Percentiles rank a stretch among this genome's conserved stretches.
These are phyloP conservation scores for Dendrocalamus sinicus DNA, from an alignment of 176 grass and related monocot genomes.

Conservation along the genomic window DNA sequence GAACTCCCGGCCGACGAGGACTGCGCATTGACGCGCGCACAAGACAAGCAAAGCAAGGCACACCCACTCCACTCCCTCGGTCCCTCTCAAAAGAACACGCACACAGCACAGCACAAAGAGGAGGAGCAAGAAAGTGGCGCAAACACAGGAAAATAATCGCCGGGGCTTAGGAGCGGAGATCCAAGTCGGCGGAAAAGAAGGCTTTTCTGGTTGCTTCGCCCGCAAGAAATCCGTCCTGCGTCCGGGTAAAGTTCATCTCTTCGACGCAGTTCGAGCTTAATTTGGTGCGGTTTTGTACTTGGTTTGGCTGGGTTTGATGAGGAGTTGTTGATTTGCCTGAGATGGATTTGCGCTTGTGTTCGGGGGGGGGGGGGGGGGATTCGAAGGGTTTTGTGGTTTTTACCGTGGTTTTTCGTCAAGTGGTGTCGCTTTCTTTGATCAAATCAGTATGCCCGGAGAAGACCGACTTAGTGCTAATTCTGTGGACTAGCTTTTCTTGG, in stretches of 20 bases:
- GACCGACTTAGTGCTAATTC: background rate
- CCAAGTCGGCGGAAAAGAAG: constrained; percentile 10
- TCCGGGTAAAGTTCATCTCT: constrained; percentile 32
- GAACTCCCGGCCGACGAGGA: background rate
- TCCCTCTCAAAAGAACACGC: constrained; percentile 19
- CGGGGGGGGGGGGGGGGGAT: background rate
- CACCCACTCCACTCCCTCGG: constrained; percentile 25
- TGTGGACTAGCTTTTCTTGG: background rate
- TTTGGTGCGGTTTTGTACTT: background rate
- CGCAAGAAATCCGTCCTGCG: background rate
- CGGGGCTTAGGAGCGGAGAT: background rate
- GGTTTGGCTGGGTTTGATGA: background rate
- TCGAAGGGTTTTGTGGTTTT: background rate
- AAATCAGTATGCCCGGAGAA: background rate
- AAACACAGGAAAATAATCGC: constrained; percentile 5
- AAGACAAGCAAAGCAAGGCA: background rate
- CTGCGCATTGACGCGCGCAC: constrained; percentile 51
- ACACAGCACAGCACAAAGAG: background rate
- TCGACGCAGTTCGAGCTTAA: background rate
- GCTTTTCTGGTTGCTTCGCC: constrained; percentile 22
- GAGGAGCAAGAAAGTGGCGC: too few species aligned
- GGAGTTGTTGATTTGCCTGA: background rate
- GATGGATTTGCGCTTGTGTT: constrained; percentile 5
- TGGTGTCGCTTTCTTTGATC: background rate
- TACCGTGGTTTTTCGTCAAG: background rate